phyloP scores from a whole-genome alignment of 345 rosid genomes.

The Brassica napus region Da-Ae NC_063447.1:40666001-40666500 shows the following conservation, averaged over 20 bases:
- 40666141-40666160: neutral
- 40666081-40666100: no score
- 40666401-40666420: conserved; percentile 37
- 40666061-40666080: neutral
- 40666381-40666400: conserved; percentile 38
- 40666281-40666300: conserved; percentile 10
- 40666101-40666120: no score
- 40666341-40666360: conserved; percentile 33
- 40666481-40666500: no score
- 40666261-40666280: conserved; percentile 32
- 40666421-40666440: conserved; percentile 9
- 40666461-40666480: no score
- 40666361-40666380: conserved; percentile 32
- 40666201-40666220: neutral
- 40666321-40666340: conserved; percentile 25
- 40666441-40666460: no score
- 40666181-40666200: conserved; percentile 12
- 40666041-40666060: neutral
- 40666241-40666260: neutral
- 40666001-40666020: neutral
- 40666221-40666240: neutral
- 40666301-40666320: neutral
- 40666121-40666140: neutral
- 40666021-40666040: neutral
- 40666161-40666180: conserved; percentile 31